Base-by-base conservation (phyloP, 768 basidiomycete species). In the Collybia sordida region DNA sequence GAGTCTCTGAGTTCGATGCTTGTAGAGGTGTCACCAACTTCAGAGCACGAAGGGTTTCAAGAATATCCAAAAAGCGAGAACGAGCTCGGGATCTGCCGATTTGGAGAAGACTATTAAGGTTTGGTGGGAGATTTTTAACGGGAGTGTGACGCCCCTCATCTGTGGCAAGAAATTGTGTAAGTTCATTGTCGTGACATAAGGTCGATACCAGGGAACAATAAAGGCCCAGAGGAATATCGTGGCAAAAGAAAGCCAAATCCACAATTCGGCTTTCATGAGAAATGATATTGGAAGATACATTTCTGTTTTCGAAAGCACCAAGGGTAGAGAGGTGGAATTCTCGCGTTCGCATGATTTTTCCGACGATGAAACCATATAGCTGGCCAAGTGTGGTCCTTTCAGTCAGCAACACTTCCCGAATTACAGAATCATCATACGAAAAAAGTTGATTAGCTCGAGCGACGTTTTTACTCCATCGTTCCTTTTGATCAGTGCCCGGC, bases 361-460 rank as follows among this genome's bases (percentile, higher is more conserved):
- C 90, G 12, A 81, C 71, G 38, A 87, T 77, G 64, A 80, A 91
- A 12, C 91, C 93, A 60, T 89, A 89, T 23, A 81, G 55, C 55
- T 93, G 90, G 2, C 81, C 77, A n/a, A 86, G 60, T 2, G 88
- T 85, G 22, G 80, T 81, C 40, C 79, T 75, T 60, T 95, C 89
- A 2, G 78, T 75, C n/a, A 89, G 67, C 49, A 93, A 72, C 25
- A 81, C 75, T 18, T 83, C 78, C 27, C 81, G 77, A 49, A 87
- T 75, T 6, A 73, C 77, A 17, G 72, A 62, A 49, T 81, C 81
- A 43, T 83, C 80, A 41, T 72, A 67, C 4, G 71, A 64, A 54
- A 84, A 81, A 4, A 86, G 67, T 51, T 83, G 73, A n/a, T 77
- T 64, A 4, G 77, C 77, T 22, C 73, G 69, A 12, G 68, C 66